Evolutionary conservation across 2,329 filamentous ascomycete species (phyloP).

Genomic region (Aspergillus amoenus): DNA sequence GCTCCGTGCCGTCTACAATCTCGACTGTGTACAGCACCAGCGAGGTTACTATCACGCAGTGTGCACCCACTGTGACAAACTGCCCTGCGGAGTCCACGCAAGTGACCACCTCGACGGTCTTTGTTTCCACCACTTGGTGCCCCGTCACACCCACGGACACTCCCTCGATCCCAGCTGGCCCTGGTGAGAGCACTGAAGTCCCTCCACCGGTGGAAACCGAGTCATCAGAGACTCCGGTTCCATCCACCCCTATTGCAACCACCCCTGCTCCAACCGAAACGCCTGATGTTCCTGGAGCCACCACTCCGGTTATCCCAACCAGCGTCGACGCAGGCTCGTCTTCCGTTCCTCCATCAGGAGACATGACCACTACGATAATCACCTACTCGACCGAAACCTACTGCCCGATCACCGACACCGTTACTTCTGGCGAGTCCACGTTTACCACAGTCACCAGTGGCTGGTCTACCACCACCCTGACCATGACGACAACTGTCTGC

Average conservation of each 20-base stretch:
- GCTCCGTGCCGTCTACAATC: slow-evolving; percentile 31
- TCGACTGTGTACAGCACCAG: slow-evolving; percentile 41
- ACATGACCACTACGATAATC: slow-evolving; percentile 13
- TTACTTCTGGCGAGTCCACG: slow-evolving; percentile 11
- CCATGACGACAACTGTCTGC: slow-evolving; percentile 11
- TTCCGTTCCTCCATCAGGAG: slow-evolving; percentile 5
- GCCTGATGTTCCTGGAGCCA: slow-evolving; percentile 1
- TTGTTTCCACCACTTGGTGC: slow-evolving; percentile 62
- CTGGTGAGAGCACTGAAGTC: slow-evolving; percentile 8
- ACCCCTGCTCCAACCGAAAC: slow-evolving; percentile 14
- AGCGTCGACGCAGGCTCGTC: slow-evolving; percentile 4
- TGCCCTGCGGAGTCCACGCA: slow-evolving; percentile 54
- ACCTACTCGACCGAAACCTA: slow-evolving; percentile 16
- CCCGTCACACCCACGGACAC: slow-evolving; percentile 38
- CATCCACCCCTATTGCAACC: slow-evolving; percentile 9
- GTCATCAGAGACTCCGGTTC: slow-evolving; percentile 17
- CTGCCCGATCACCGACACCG: slow-evolving; percentile 14
- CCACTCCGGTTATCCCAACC: slow-evolving; percentile 1
- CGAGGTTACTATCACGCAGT: slow-evolving; percentile 41
- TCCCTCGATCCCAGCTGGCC: background rate
- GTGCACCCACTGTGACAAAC: slow-evolving; percentile 42
- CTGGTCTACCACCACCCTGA: slow-evolving; percentile 10
- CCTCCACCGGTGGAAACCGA: slow-evolving; percentile 11
- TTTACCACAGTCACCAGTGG: slow-evolving; percentile 9
- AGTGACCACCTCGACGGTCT: slow-evolving; percentile 55